Evolutionary conservation across 73 alveolate genomes (phyloP).

Genomic region (Blepharisma japonicum): DNA sequence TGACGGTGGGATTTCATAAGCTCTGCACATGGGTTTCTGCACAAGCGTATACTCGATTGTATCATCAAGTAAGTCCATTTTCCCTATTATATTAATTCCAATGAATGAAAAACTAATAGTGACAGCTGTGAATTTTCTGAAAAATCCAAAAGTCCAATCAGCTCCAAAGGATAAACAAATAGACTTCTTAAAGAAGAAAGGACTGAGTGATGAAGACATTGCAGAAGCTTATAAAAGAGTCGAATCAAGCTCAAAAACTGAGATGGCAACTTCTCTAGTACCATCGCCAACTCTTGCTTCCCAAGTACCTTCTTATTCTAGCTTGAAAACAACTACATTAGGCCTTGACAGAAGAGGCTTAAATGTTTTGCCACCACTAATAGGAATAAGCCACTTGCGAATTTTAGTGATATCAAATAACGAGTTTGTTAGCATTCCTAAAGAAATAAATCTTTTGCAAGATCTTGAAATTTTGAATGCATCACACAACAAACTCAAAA

Average conservation of each 20-base stretch:
- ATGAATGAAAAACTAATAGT: conserved; percentile 17
- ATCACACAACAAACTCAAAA: neutral
- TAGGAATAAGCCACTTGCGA: neutral
- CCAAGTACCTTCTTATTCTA: neutral
- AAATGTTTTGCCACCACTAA: neutral
- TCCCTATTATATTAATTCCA: neutral
- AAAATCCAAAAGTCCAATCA: conserved; percentile 7
- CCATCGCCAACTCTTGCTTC: neutral
- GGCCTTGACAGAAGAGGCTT: neutral
- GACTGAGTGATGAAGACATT: conserved; percentile 6
- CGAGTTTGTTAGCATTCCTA: neutral
- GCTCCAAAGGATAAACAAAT: conserved; percentile 2
- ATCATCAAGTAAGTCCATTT: no score
- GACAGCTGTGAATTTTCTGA: conserved; percentile 7
- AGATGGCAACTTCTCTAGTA: neutral
- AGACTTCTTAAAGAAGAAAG: neutral
- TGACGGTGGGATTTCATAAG: conserved; percentile 35
- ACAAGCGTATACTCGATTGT: neutral
- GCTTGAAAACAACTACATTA: neutral
- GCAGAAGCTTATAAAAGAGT: conserved; percentile 25
- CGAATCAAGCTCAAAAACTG: neutral
- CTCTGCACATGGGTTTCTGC: conserved; percentile 11
- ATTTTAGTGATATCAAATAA: neutral
- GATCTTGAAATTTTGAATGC: neutral
- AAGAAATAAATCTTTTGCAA: neutral